Conservation (phyloP, 2,329 filamentous ascomycete species). For the Lachnellula cervina region DNA sequence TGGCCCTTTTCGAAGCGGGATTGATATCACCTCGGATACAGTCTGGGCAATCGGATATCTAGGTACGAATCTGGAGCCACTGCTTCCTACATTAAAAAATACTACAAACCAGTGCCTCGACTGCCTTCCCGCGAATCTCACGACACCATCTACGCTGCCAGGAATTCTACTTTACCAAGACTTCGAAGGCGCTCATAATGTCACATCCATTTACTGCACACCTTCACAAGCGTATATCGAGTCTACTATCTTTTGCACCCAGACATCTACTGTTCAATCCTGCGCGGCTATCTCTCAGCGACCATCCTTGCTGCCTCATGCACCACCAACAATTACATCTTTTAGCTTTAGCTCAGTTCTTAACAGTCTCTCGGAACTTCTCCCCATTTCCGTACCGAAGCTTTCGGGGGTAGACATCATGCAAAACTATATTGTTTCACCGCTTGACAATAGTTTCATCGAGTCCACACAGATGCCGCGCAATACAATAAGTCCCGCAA, state of each 20-base stretch:
- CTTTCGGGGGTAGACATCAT: constrained; percentile 14
- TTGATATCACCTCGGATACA: constrained; percentile 14
- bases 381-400: constrained; percentile 9
- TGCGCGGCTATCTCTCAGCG: constrained; percentile 17
- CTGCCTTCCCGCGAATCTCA: constrained; percentile 7
- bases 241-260: constrained; percentile 13
- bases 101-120: constrained; percentile 15
- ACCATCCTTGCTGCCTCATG: constrained; percentile 12
- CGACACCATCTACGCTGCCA: constrained; percentile 5
- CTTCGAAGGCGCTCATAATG: constrained; percentile 17
- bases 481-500: not conserved
- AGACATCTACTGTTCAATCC: constrained; percentile 1
- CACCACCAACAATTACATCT: constrained; percentile 9
- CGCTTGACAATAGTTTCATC: constrained; percentile 15
- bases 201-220: constrained; percentile 20
- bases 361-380: constrained; percentile 8
- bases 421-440: constrained; percentile 20
- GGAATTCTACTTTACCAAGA: constrained; percentile 22
- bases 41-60: constrained; percentile 20
- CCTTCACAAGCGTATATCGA: constrained; percentile 22
- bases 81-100: constrained; percentile 5
- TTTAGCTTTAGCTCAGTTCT: constrained; percentile 13
- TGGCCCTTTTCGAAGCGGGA: constrained; percentile 15
- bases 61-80: constrained; percentile 11
- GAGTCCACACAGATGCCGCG: constrained; percentile 10